These are phyloP conservation scores for Nicotiana paniculata DNA, from an alignment of 257 asterid species.

Conservation along the genomic window DNA sequence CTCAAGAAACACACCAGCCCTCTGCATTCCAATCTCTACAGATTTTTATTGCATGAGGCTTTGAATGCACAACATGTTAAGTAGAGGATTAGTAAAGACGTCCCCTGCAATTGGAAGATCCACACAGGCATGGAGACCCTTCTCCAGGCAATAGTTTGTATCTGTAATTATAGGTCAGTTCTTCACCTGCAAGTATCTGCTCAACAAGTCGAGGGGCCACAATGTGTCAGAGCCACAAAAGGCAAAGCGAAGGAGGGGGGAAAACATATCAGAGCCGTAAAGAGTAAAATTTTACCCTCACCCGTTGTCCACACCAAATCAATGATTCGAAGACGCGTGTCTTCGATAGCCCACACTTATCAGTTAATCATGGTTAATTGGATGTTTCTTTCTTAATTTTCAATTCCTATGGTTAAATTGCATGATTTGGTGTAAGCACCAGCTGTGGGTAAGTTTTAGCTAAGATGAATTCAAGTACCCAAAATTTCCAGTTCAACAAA, in stretches of 20 bases:
- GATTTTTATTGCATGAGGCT: not conserved
- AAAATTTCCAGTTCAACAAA: not conserved
- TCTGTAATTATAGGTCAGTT: slow-evolving; percentile 66
- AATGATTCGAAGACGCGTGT: too few species aligned
- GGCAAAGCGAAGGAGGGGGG: not conserved
- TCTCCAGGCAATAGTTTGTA: slow-evolving; percentile 63
- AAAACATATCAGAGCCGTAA: not conserved
- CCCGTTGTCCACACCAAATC: too few species aligned
- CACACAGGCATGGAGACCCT: slow-evolving; percentile 77
- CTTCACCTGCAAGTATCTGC: slow-evolving; percentile 89
- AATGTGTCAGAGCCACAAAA: not conserved
- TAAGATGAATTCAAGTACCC: not conserved
- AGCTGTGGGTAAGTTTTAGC: not conserved
- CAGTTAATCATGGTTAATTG: too few species aligned
- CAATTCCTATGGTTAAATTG: too few species aligned
- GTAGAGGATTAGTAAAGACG: slow-evolving; percentile 41
- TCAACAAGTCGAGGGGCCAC: slow-evolving; percentile 10
- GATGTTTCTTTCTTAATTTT: too few species aligned
- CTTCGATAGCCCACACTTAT: too few species aligned
- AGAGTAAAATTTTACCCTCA: not conserved
- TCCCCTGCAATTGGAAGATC: slow-evolving; percentile 88
- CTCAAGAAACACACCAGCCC: not conserved
- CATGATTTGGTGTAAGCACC: too few species aligned
- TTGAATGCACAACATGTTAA: not conserved
- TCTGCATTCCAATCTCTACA: not conserved